A percentile compares a stretch with the other conserved stretches of the same genome.
Conservation (phyloP, 192 early-diverging fungal genomes). For the Umbelopsis vinacea region DNA sequence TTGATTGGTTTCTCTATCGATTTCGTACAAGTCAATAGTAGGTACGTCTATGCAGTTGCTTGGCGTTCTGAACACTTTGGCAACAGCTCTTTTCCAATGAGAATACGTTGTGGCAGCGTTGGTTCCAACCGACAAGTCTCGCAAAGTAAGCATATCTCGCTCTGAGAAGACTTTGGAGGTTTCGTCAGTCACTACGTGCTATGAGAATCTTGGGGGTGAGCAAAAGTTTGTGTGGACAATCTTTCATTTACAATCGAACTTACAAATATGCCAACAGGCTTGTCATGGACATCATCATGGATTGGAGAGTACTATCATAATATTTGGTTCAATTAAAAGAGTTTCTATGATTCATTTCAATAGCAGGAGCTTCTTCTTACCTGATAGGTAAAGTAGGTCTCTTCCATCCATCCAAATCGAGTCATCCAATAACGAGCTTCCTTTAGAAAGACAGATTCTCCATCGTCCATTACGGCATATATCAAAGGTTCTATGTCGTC, state of each 20-base stretch:
- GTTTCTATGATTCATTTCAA: too few species aligned
- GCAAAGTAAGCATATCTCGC: neutral
- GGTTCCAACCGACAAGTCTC: neutral
- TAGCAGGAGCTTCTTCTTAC: neutral
- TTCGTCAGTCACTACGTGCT: slow-evolving; percentile 11
- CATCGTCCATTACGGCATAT: neutral
- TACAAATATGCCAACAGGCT: neutral
- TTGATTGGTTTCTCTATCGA: slow-evolving; percentile 1
- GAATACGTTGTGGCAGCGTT: neutral
- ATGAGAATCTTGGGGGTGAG: too few species aligned
- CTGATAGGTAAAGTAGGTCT: slow-evolving; percentile 3
- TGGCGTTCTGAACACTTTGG: neutral
- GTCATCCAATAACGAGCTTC: slow-evolving; percentile 14
- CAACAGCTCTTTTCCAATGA: neutral
- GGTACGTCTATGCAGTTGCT: neutral
- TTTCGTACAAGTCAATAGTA: neutral
- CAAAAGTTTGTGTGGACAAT: too few species aligned
- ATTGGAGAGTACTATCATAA: neutral
- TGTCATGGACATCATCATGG: neutral
- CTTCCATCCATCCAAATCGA: neutral
- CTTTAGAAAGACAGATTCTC: neutral
- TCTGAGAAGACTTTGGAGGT: neutral
- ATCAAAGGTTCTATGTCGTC: neutral
- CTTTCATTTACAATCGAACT: too few species aligned
- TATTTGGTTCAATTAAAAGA: too few species aligned